phyloP scores from a whole-genome alignment of 2,329 filamentous ascomycete genomes.

The Chaetomium strumarium region DNA sequence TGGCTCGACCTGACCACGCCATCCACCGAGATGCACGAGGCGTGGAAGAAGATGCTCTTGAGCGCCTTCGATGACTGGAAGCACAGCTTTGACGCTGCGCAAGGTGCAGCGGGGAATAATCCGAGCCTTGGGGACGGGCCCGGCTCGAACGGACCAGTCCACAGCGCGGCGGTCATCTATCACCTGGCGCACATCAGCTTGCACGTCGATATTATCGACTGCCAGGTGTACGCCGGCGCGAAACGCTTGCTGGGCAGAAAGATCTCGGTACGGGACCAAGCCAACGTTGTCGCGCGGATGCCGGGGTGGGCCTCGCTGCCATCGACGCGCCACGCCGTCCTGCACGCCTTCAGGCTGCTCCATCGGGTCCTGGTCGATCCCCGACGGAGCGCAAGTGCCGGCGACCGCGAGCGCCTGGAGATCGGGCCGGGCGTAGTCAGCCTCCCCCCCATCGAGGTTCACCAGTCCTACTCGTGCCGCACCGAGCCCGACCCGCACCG shows the following conservation, averaged over 20 bases:
- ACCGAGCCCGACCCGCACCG: slow-evolving; percentile 78
- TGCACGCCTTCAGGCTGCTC: slow-evolving; percentile 78
- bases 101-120: slow-evolving; percentile 38
- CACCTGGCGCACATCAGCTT: slow-evolving; percentile 85
- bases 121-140: slow-evolving; percentile 37
- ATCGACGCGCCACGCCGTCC: slow-evolving; percentile 72
- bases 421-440: slow-evolving; percentile 24
- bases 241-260: slow-evolving; percentile 70
- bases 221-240: slow-evolving; percentile 80
- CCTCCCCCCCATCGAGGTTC: slow-evolving; percentile 34
- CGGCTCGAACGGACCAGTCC: slow-evolving; percentile 56
- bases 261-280: slow-evolving; percentile 70
- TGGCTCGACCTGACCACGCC: slow-evolving; percentile 64
- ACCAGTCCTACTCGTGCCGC: slow-evolving; percentile 63
- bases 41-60: slow-evolving; percentile 72
- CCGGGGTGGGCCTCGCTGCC: slow-evolving; percentile 69
- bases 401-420: slow-evolving; percentile 17
- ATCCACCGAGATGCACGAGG: slow-evolving; percentile 58
- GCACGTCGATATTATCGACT: slow-evolving; percentile 83
- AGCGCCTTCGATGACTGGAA: slow-evolving; percentile 85
- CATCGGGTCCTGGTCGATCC: slow-evolving; percentile 63
- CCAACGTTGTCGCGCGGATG: slow-evolving; percentile 68
- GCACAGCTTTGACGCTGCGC: slow-evolving; percentile 68
- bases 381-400: slow-evolving; percentile 28
- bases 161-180: slow-evolving; percentile 74